A percentile compares a stretch with the other conserved stretches of the same genome.
Conservation (phyloP, 257 asterid genomes). For the Scutellaria baicalensis region DNA sequence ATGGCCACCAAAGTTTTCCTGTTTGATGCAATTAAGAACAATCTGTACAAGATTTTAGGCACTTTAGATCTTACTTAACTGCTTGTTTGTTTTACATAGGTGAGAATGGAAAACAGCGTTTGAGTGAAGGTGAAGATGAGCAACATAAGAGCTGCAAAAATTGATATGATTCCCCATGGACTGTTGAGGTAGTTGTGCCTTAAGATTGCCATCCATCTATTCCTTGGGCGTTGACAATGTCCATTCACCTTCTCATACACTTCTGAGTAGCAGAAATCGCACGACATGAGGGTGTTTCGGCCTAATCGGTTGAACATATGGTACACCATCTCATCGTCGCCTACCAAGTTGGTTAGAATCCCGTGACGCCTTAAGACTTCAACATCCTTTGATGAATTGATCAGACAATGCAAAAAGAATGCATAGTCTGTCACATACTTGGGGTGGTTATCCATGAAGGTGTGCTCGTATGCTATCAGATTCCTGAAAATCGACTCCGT, state of each 20-base stretch:
- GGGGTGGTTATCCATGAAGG: slow-evolving; percentile 12
- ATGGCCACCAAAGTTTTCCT: too few relatives aligned
- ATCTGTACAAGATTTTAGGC: too few relatives aligned
- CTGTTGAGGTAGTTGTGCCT: slow-evolving; percentile 28
- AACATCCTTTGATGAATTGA: slow-evolving; percentile 19
- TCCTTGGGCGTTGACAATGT: neutral
- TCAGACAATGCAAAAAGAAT: slow-evolving; percentile 17
- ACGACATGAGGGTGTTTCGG: neutral
- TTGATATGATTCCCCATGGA: slow-evolving; percentile 20
- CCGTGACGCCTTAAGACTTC: slow-evolving; percentile 17
- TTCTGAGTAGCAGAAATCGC: slow-evolving; percentile 16
- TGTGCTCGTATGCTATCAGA: slow-evolving; percentile 23
- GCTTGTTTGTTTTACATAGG: neutral
- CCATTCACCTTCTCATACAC: slow-evolving; percentile 10
- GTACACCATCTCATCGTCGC: slow-evolving; percentile 27
- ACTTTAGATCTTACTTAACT: too few relatives aligned
- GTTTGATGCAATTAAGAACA: too few relatives aligned
- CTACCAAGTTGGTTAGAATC: slow-evolving; percentile 15
- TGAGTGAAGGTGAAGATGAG: slow-evolving; percentile 16
- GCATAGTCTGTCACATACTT: slow-evolving; percentile 25
- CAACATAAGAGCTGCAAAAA: slow-evolving; percentile 19
- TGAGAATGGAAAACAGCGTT: slow-evolving; percentile 13
- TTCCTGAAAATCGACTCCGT: slow-evolving; percentile 29
- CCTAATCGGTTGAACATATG: slow-evolving; percentile 27
- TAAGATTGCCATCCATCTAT: slow-evolving; percentile 28